Evolutionary conservation across 2,329 filamentous ascomycete species (phyloP), one percentile per base, ranked within the genome.

Genomic region (Penicillium expansum): DNA sequence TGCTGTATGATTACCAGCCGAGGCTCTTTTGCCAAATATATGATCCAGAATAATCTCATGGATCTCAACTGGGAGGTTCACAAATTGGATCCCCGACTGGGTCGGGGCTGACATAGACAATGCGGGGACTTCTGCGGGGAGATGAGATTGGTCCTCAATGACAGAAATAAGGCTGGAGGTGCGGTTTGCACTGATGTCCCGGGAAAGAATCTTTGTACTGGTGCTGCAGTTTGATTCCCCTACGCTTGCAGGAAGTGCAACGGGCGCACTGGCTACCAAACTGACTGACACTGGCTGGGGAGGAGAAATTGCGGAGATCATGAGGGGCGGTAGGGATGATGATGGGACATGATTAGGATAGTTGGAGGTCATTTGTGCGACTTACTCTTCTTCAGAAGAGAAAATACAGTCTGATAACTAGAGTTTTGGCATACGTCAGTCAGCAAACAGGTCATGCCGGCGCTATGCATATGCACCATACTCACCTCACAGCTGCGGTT

Each of bases 31-130:
- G 4, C 87, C 88, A 65, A 90, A 89, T 2, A 90, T 74, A 62
- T 89, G 83, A 69, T 91, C 88, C 14, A 91, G 76, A 52, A 91
- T 86, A 54, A 83, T 83, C 65, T 90, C 87, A 68, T 90, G 87
- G 13, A 91, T 88, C 70, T 91, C 88, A 54, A 83, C 80, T 1
- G 88, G 88, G 1, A 90, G 76, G 60, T 83, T 64, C 42, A 69
- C 60, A 39, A 76, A 71, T 7, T 57, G 62, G 10, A 67, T 44
- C 24, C 57, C 59, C 14, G 62, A 32, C 42, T 48, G 41, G 29
- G 22, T 22, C 3, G 24, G 37, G 9, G 20, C 38, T 14, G 45
- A 27, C 24, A 30, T 39, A 39, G 47, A 29, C 6, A 18, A 43
- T 43, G 52, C n/a, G 29, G 30, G 30, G 20, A 22, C 13, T 14